phyloP scores from a whole-genome alignment of 1,284 basidiomycete genomes.

The Cutaneotrichosporon daszewskae region DNA sequence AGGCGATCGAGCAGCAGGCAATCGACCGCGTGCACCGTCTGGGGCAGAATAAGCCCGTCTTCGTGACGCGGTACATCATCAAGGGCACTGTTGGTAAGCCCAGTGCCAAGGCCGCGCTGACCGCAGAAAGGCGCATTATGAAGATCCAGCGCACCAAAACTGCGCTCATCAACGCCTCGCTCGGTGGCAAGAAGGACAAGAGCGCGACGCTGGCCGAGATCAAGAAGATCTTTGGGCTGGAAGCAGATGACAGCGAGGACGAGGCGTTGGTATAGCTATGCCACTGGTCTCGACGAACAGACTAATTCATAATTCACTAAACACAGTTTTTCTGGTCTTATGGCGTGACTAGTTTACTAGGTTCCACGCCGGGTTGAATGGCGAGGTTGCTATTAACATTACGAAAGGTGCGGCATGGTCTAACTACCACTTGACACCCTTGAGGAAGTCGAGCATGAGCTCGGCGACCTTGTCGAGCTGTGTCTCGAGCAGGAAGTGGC shows the following conservation, averaged over 20 bases:
- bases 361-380: too few species aligned
- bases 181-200: constrained; percentile 40
- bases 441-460: constrained; percentile 20
- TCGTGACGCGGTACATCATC: constrained; percentile 81
- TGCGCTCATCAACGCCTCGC: constrained; percentile 45
- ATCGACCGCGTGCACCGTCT: constrained; percentile 55
- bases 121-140: constrained; percentile 72
- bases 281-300: too few species aligned
- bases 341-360: too few species aligned
- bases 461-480: constrained; percentile 32
- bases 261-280: too few species aligned
- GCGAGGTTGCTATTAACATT: too few species aligned
- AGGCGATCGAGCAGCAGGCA: constrained; percentile 83
- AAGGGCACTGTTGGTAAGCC: constrained; percentile 57
- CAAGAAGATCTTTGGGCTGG: constrained; percentile 47
- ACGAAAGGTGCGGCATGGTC: too few species aligned
- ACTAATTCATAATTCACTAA: too few species aligned
- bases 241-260: constrained; percentile 43
- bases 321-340: too few species aligned
- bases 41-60: constrained; percentile 55
- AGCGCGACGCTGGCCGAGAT: constrained; percentile 41
- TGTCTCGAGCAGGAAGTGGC: constrained; percentile 53
- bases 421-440: constrained; percentile 1
- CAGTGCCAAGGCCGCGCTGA: background rate
- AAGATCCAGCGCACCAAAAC: constrained; percentile 61